Evolutionary conservation across 2,329 filamentous ascomycete genomes (phyloP).

Genomic region (Ophiostoma sp.): DNA sequence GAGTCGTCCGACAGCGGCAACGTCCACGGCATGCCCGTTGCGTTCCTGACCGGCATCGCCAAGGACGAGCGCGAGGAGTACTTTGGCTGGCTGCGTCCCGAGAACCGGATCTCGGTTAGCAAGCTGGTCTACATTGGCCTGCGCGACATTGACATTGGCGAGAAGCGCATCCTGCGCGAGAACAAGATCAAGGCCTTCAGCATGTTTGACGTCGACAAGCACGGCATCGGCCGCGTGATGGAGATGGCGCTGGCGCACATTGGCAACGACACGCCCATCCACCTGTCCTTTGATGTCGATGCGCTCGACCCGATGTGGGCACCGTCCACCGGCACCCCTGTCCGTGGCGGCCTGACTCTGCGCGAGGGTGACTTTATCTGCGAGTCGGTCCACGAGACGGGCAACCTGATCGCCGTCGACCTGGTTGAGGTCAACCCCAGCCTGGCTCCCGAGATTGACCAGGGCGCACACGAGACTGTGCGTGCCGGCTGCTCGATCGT

Average conservation of each 20-base stretch:
- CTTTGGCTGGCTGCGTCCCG: conserved; percentile 83
- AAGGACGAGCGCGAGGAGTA: conserved; percentile 68
- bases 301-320: conserved; percentile 95
- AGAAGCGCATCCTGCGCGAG: conserved; percentile 87
- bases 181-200: conserved; percentile 91
- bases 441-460: conserved; percentile 53
- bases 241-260: conserved; percentile 98
- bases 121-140: conserved; percentile 97
- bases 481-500: conserved; percentile 87
- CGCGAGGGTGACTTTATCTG: conserved; percentile 97
- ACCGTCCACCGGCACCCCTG: conserved; percentile 90
- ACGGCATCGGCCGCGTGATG: conserved; percentile 92
- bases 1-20: conserved; percentile 87
- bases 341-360: conserved; percentile 85
- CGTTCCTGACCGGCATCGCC: conserved; percentile 82
- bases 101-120: conserved; percentile 62
- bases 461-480: conserved; percentile 77
- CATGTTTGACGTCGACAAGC: conserved; percentile 94
- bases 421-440: conserved; percentile 77
- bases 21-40: conserved; percentile 95
- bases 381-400: conserved; percentile 75
- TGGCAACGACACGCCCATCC: conserved; percentile 88
- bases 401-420: conserved; percentile 72
- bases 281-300: conserved; percentile 95
- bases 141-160: conserved; percentile 83